phyloP scores from a whole-genome alignment of 1,139 yeast species.

The Oligophagozyma castellii region DNA sequence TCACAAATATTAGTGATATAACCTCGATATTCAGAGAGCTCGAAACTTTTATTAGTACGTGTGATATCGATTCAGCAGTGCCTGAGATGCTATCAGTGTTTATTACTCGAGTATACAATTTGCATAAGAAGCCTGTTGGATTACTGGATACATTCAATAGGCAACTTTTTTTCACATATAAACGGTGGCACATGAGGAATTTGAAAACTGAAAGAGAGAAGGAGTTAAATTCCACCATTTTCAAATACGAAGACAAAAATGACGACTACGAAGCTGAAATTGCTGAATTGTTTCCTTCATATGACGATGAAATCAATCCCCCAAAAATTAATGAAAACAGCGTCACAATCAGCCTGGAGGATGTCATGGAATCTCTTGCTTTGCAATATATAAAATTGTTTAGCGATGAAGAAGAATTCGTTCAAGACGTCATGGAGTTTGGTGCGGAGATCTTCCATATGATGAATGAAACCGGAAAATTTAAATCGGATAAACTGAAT shows the following conservation, averaged over 20 bases:
- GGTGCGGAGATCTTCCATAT: slow-evolving; percentile 31
- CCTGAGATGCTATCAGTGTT: slow-evolving; percentile 36
- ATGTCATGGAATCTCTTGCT: slow-evolving; percentile 26
- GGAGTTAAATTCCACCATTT: slow-evolving; percentile 46
- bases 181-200: slow-evolving; percentile 67
- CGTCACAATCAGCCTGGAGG: slow-evolving; percentile 23
- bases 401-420: slow-evolving; percentile 8
- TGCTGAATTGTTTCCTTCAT: slow-evolving; percentile 69
- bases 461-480: slow-evolving; percentile 17
- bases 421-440: slow-evolving; percentile 26
- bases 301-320: slow-evolving; percentile 41
- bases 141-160: slow-evolving; percentile 26
- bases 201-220: slow-evolving; percentile 52
- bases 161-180: slow-evolving; percentile 46
- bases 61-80: slow-evolving; percentile 31
- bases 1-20: slow-evolving; percentile 19
- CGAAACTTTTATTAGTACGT: slow-evolving; percentile 29
- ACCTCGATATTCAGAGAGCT: slow-evolving; percentile 26
- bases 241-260: slow-evolving; percentile 44
- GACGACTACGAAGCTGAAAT: slow-evolving; percentile 47
- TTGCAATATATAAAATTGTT: slow-evolving; percentile 27
- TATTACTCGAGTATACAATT: slow-evolving; percentile 27
- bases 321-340: slow-evolving; percentile 23
- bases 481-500: slow-evolving; percentile 20
- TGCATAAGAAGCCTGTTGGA: slow-evolving; percentile 11